Evolutionary conservation across 1,139 yeast genomes (phyloP).

Genomic region (Sugiyamaella xylanicola): DNA sequence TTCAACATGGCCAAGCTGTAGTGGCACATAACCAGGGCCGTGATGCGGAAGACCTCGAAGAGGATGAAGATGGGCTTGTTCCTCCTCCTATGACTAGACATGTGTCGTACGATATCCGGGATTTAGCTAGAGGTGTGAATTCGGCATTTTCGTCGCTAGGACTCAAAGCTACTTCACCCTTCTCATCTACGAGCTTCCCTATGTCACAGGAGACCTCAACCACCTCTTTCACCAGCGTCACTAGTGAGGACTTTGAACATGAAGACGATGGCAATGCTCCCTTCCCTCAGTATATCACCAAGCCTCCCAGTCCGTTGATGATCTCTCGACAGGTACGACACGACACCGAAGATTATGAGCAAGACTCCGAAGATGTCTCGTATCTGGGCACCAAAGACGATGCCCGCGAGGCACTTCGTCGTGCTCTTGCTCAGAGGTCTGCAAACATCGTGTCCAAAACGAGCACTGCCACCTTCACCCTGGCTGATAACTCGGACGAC

Average conservation of each 20-base stretch:
- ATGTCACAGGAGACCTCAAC: constrained; percentile 4
- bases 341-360: constrained; percentile 6
- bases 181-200: constrained; percentile 2
- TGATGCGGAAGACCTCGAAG: not conserved
- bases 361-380: constrained; percentile 10
- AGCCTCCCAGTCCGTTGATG: constrained; percentile 7
- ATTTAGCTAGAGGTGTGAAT: constrained; percentile 13
- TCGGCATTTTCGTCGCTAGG: constrained; percentile 15
- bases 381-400: constrained; percentile 14
- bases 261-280: not conserved
- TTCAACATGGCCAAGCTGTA: constrained; percentile 16
- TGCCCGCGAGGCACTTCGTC: constrained; percentile 18
- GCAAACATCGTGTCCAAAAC: constrained; percentile 7
- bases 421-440: constrained; percentile 15
- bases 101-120: constrained; percentile 17
- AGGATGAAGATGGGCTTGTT: not conserved
- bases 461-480: not conserved
- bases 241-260: not conserved
- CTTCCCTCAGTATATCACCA: constrained; percentile 4
- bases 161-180: constrained; percentile 5
- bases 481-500: constrained; percentile 4
- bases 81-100: constrained; percentile 16
- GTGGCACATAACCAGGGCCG: not conserved
- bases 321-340: not conserved
- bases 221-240: constrained; percentile 11